Percentiles rank a stretch among this genome's conserved stretches.
These are phyloP conservation scores for Phytopythium sindhum DNA, from an alignment of 352 stramenopile species.

Conservation along the genomic window DNA sequence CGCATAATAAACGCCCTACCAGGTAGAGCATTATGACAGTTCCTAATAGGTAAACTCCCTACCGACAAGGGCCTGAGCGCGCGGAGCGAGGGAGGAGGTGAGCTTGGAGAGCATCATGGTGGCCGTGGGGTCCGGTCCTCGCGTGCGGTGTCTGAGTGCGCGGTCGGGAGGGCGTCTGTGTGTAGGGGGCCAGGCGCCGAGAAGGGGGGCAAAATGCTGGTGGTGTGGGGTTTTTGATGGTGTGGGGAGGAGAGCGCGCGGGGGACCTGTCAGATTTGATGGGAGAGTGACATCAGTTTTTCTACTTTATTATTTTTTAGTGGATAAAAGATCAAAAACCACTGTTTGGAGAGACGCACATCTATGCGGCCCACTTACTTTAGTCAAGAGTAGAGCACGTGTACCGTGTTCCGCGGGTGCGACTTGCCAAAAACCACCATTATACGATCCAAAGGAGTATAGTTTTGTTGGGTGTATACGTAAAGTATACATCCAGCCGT, in stretches of 20 bases:
- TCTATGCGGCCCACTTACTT: too few relatives aligned
- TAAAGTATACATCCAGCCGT: background rate
- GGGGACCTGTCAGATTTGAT: slow-evolving; percentile 4
- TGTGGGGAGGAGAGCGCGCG: slow-evolving; percentile 5
- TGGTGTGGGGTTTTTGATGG: slow-evolving; percentile 9
- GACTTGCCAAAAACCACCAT: too few relatives aligned
- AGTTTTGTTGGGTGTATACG: slow-evolving; percentile 5
- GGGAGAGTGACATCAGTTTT: background rate
- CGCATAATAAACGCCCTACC: background rate
- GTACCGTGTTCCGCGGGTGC: background rate
- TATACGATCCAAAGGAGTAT: background rate
- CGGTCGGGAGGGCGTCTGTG: too few relatives aligned
- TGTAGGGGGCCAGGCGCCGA: too few relatives aligned
- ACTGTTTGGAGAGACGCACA: background rate
- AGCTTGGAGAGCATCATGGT: slow-evolving; percentile 77
- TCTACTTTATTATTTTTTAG: background rate
- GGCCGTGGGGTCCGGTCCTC: background rate
- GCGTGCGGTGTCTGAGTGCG: background rate
- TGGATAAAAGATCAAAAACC: background rate
- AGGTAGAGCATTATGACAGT: background rate
- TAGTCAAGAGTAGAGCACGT: background rate
- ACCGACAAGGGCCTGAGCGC: slow-evolving; percentile 33
- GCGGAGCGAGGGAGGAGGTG: slow-evolving; percentile 48
- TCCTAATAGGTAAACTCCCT: background rate
- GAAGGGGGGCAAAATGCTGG: background rate